phyloP scores from a whole-genome alignment of 2,329 filamentous ascomycete species.

The Akanthomyces dipterigenus region DNA sequence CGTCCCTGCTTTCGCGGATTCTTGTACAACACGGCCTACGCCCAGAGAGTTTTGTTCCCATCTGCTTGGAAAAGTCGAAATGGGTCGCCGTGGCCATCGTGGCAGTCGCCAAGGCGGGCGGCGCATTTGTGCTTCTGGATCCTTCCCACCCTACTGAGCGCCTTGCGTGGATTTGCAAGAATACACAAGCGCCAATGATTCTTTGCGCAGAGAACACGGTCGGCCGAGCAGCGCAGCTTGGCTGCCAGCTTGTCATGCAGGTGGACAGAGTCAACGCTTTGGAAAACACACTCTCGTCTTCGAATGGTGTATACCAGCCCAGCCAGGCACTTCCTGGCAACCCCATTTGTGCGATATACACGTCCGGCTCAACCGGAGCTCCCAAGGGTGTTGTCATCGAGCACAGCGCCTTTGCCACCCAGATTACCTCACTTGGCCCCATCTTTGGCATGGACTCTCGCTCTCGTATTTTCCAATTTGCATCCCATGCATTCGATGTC shows the following conservation, averaged over 20 bases:
- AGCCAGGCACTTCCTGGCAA: not conserved
- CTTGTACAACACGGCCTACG: conserved; percentile 17
- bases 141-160: conserved; percentile 6
- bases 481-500: not conserved
- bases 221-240: not conserved
- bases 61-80: conserved; percentile 24
- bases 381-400: not conserved
- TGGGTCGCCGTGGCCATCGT: conserved; percentile 23
- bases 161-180: not conserved
- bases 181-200: not conserved
- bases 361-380: not conserved
- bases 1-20: not conserved
- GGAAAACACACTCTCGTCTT: not conserved
- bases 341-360: not conserved
- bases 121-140: conserved; percentile 39
- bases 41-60: conserved; percentile 21
- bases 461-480: conserved; percentile 1
- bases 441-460: not conserved
- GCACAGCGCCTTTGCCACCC: not conserved
- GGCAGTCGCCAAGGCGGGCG: conserved; percentile 38
- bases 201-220: not conserved
- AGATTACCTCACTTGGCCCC: not conserved
- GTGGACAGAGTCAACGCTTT: not conserved
- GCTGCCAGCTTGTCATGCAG: not conserved
- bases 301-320: not conserved